Conservation (phyloP, 192 early-diverging fungal genomes). For the Coemansia sp. region DNA sequence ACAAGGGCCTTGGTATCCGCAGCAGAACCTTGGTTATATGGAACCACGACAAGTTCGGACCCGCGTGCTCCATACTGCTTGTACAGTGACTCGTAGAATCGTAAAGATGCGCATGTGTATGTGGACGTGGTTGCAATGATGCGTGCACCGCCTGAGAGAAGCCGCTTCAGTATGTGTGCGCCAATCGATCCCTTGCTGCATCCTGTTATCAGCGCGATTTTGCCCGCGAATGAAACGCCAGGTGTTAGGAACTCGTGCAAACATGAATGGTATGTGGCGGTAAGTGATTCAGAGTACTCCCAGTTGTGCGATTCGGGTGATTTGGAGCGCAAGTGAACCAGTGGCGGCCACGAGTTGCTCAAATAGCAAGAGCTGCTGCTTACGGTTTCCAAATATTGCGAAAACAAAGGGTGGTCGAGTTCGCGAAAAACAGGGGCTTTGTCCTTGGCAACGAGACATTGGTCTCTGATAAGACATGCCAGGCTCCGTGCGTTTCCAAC, state of each 20-base stretch:
- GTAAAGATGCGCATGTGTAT: slow-evolving; percentile 62
- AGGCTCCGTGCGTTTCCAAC: slow-evolving; percentile 20
- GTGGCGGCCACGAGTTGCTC: slow-evolving; percentile 28
- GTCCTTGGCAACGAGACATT: slow-evolving; percentile 38
- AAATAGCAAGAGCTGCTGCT: too few species aligned
- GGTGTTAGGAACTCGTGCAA: slow-evolving; percentile 67
- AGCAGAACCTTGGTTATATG: slow-evolving; percentile 89
- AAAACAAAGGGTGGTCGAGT: slow-evolving; percentile 80
- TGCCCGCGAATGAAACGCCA: slow-evolving; percentile 78
- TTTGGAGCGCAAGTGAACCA: slow-evolving; percentile 40
- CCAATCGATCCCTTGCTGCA: slow-evolving; percentile 90
- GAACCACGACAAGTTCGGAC: slow-evolving; percentile 83
- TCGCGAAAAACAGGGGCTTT: slow-evolving; percentile 67
- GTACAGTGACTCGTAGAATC: slow-evolving; percentile 86
- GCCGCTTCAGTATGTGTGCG: slow-evolving; percentile 75
- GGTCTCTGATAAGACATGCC: slow-evolving; percentile 56
- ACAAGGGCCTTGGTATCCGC: slow-evolving; percentile 75
- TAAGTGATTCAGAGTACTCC: slow-evolving; percentile 20
- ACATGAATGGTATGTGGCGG: slow-evolving; percentile 43
- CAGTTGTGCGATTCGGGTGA: slow-evolving; percentile 12
- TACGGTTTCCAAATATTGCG: slow-evolving; percentile 81
- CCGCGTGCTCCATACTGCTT: slow-evolving; percentile 82
- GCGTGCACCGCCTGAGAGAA: slow-evolving; percentile 66
- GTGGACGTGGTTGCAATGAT: slow-evolving; percentile 86
- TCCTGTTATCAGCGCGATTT: slow-evolving; percentile 84